Evolutionary conservation across 345 rosid genomes (phyloP).

Genomic region (Zanthoxylum bungeanum): DNA sequence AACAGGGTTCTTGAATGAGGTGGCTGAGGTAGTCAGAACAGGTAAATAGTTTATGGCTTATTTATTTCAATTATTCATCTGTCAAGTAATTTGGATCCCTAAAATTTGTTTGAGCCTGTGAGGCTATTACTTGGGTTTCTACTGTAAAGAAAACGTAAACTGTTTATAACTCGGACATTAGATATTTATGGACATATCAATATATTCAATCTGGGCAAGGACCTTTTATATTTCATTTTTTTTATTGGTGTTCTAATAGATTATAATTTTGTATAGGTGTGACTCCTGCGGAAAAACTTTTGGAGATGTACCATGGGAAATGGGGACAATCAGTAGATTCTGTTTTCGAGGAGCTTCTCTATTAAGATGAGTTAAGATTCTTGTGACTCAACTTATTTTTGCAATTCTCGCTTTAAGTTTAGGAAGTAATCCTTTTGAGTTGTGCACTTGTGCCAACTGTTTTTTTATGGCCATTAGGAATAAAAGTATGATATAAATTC

Average conservation of each 20-base stretch:
- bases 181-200: neutral
- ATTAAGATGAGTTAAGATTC: constrained; percentile 28
- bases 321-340: constrained; percentile 86
- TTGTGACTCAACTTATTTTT: neutral
- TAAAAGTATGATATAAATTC: constrained; percentile 21
- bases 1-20: constrained; percentile 78
- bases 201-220: neutral
- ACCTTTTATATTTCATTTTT: neutral
- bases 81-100: neutral
- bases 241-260: neutral
- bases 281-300: constrained; percentile 83
- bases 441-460: neutral
- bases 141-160: too few species aligned
- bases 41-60: constrained; percentile 37
- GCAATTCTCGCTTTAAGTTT: neutral
- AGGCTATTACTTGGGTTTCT: neutral
- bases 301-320: constrained; percentile 75
- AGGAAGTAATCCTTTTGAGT: constrained; percentile 13
- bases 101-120: neutral
- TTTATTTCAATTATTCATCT: neutral
- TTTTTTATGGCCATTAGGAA: constrained; percentile 6
- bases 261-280: constrained; percentile 46
- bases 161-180: too few species aligned
- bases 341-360: constrained; percentile 75
- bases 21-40: constrained; percentile 82